phyloP scores from a whole-genome alignment of 345 rosid genomes.

The Aquilaria sinensis region DNA sequence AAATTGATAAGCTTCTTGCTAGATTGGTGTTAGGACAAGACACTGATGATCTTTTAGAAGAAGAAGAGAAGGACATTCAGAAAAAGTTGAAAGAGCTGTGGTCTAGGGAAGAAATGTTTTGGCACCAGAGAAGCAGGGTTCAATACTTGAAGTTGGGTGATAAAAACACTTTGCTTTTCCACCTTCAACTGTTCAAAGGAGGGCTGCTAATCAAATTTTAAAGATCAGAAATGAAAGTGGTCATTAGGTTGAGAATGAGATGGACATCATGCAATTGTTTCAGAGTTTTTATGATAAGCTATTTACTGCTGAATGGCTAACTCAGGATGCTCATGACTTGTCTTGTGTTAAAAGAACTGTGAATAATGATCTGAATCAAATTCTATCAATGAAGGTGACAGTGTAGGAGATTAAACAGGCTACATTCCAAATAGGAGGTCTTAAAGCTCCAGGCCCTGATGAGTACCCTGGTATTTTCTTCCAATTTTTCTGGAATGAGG shows the following conservation, averaged over 20 bases:
- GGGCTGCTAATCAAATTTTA: not conserved
- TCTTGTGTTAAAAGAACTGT: not conserved
- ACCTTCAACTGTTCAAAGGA: not conserved
- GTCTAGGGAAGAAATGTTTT: not conserved
- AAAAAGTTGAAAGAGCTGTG: not conserved
- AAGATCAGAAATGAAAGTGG: not conserved
- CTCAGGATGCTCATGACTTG: not conserved
- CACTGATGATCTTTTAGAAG: not conserved
- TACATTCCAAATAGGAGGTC: not conserved
- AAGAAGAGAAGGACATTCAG: not conserved
- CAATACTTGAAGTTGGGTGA: not conserved
- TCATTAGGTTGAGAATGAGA: not conserved
- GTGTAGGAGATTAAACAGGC: not conserved
- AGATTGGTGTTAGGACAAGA: no score
- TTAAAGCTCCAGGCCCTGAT: not conserved
- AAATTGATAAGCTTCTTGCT: not conserved
- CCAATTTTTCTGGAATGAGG: not conserved
- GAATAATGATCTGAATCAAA: not conserved
- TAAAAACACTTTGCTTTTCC: not conserved
- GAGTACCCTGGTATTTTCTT: not conserved
- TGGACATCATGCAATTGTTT: not conserved
- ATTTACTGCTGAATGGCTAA: not conserved
- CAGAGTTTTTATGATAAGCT: not conserved
- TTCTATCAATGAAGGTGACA: not conserved
- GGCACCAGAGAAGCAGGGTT: not conserved